Conservation (phyloP, 2,329 filamentous ascomycete species). For the Lachnellula occidentalis region DNA sequence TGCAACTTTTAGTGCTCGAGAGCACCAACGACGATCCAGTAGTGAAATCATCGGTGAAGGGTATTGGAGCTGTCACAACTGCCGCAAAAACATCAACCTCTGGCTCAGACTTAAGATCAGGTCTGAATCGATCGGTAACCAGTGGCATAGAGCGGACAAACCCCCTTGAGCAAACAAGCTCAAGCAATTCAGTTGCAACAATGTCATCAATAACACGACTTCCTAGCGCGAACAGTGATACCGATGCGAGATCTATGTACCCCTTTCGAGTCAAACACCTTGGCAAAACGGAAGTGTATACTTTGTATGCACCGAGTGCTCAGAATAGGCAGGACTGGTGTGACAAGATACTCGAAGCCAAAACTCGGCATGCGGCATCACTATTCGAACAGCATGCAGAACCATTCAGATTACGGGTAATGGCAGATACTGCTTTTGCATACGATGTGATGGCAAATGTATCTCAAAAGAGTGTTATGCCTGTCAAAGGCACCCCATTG, state of each 20-base stretch:
- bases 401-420: conserved; percentile 84
- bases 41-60: conserved; percentile 62
- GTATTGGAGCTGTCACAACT: conserved; percentile 55
- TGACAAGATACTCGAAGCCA: conserved; percentile 87
- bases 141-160: conserved; percentile 44
- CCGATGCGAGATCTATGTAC: conserved; percentile 53
- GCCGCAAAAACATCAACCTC: conserved; percentile 55
- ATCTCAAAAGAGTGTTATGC: conserved; percentile 59
- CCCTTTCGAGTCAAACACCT: conserved; percentile 96
- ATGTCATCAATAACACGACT: conserved; percentile 39
- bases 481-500: conserved; percentile 84
- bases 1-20: conserved; percentile 90
- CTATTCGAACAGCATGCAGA: conserved; percentile 90
- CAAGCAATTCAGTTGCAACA: conserved; percentile 59
- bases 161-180: conserved; percentile 61
- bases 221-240: conserved; percentile 43
- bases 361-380: conserved; percentile 85
- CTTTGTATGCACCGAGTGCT: conserved; percentile 74
- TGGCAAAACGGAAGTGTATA: conserved; percentile 81
- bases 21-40: conserved; percentile 89
- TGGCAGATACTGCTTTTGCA: conserved; percentile 87
- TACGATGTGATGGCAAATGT: conserved; percentile 61
- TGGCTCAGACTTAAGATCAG: conserved; percentile 50
- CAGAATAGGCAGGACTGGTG: conserved; percentile 83
- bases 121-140: conserved; percentile 31